Percentiles rank a stretch among this genome's conserved stretches.
Conservation (phyloP, 139 green algal genomes). For the Pleodorina starrii region DNA sequence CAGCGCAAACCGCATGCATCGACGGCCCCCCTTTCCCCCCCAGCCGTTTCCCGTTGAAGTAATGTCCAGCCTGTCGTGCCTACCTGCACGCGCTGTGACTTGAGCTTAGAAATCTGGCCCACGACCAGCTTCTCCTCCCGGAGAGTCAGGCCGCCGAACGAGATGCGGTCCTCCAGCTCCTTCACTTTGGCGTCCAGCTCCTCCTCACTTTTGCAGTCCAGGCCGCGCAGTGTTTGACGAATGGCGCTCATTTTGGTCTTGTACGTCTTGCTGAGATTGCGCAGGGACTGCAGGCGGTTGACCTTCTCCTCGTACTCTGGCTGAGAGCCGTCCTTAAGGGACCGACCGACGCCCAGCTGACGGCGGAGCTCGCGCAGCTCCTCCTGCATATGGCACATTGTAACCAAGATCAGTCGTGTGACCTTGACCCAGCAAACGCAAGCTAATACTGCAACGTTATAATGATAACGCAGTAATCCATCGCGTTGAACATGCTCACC, state of each 20-base stretch:
- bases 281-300: conserved; percentile 61
- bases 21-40: too few relatives aligned
- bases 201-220: conserved; percentile 65
- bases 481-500: conserved; percentile 52
- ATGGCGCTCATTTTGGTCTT: conserved; percentile 24
- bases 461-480: background rate
- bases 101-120: conserved; percentile 59
- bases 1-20: too few relatives aligned
- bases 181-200: conserved; percentile 70
- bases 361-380: conserved; percentile 61
- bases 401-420: conserved; percentile 10
- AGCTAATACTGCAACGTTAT: background rate
- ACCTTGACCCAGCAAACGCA: conserved; percentile 1
- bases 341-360: conserved; percentile 59
- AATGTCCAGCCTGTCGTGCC: too few relatives aligned
- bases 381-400: conserved; percentile 51
- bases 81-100: conserved; percentile 47
- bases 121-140: conserved; percentile 69
- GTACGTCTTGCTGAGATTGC: conserved; percentile 52
- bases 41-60: too few relatives aligned
- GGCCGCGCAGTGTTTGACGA: conserved; percentile 49
- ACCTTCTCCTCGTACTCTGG: conserved; percentile 77
- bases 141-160: conserved; percentile 52
- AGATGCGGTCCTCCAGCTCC: conserved; percentile 66
- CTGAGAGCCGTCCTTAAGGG: conserved; percentile 60